Percentiles rank a stretch among this genome's conserved stretches.
phyloP scores from a whole-genome alignment of 2,329 filamentous ascomycete species.

The Periconia digitata region DNA sequence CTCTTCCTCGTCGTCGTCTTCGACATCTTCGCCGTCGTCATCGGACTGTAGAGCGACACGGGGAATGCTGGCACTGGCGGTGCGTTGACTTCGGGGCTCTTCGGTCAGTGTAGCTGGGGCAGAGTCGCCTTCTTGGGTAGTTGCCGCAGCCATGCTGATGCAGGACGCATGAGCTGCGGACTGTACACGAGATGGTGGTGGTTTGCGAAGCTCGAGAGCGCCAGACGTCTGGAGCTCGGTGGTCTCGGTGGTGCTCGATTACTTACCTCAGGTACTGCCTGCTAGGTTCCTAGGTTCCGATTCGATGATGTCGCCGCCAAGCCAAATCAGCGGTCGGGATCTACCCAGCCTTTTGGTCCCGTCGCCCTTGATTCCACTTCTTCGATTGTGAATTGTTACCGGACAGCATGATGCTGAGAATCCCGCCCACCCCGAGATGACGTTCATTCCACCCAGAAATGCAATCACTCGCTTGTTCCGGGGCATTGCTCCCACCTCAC shows the following conservation, averaged over 20 bases:
- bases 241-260: slow-evolving; percentile 19
- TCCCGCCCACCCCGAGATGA: slow-evolving; percentile 25
- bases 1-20: slow-evolving; percentile 48
- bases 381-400: neutral
- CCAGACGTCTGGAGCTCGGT: slow-evolving; percentile 25
- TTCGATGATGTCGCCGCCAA: slow-evolving; percentile 35
- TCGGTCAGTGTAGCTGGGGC: slow-evolving; percentile 52
- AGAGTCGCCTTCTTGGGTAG: slow-evolving; percentile 31
- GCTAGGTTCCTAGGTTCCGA: neutral
- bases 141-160: slow-evolving; percentile 41
- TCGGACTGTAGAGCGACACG: slow-evolving; percentile 47
- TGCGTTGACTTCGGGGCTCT: slow-evolving; percentile 36
- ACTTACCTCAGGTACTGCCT: no score
- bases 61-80: slow-evolving; percentile 24
- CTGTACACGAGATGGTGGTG: slow-evolving; percentile 16
- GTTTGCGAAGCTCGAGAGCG: slow-evolving; percentile 19
- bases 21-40: slow-evolving; percentile 30
- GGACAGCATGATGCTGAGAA: slow-evolving; percentile 20
- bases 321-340: slow-evolving; percentile 13
- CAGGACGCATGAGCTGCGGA: slow-evolving; percentile 42
- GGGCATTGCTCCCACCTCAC: slow-evolving; percentile 19
- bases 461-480: slow-evolving; percentile 23
- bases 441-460: slow-evolving; percentile 17
- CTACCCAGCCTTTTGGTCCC: neutral
- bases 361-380: neutral